Evolutionary conservation across 2,329 filamentous ascomycete genomes (phyloP).

Genomic region (Botrytis byssoidea): DNA sequence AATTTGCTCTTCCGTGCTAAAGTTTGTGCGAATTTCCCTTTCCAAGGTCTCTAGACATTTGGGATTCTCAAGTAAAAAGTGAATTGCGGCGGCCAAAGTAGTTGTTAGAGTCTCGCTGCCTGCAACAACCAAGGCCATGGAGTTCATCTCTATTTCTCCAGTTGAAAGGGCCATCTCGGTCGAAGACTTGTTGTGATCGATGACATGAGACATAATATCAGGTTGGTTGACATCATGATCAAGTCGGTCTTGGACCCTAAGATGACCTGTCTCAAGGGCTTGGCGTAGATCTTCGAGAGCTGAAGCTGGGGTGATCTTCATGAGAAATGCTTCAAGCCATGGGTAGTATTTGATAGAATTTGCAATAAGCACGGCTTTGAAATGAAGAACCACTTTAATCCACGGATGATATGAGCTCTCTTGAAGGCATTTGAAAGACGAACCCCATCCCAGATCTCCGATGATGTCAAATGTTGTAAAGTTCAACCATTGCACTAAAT

Average conservation of each 20-base stretch:
- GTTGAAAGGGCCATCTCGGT: not conserved
- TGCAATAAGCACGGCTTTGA: not conserved
- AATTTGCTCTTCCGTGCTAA: not conserved
- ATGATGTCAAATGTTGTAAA: slow-evolving; percentile 42
- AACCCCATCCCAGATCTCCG: slow-evolving; percentile 46
- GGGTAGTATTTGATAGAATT: not conserved
- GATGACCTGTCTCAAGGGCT: not conserved
- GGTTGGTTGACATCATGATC: not conserved
- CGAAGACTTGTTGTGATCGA: not conserved
- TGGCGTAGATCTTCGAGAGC: no score
- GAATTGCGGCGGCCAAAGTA: not conserved
- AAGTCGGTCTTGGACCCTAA: not conserved
- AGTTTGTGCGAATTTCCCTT: not conserved
- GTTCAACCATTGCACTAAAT: slow-evolving; percentile 40
- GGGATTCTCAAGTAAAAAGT: not conserved
- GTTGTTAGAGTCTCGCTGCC: slow-evolving; percentile 11
- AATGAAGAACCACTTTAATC: not conserved
- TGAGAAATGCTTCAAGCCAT: not conserved
- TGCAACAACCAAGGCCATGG: not conserved
- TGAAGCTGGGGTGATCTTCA: not conserved
- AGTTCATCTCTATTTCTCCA: not conserved
- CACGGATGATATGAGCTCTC: slow-evolving; percentile 12
- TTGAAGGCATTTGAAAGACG: slow-evolving; percentile 41
- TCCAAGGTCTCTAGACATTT: not conserved
- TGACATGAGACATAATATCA: not conserved